Conservation (phyloP, 2,329 filamentous ascomycete genomes). For the Cercospora beticola region DNA sequence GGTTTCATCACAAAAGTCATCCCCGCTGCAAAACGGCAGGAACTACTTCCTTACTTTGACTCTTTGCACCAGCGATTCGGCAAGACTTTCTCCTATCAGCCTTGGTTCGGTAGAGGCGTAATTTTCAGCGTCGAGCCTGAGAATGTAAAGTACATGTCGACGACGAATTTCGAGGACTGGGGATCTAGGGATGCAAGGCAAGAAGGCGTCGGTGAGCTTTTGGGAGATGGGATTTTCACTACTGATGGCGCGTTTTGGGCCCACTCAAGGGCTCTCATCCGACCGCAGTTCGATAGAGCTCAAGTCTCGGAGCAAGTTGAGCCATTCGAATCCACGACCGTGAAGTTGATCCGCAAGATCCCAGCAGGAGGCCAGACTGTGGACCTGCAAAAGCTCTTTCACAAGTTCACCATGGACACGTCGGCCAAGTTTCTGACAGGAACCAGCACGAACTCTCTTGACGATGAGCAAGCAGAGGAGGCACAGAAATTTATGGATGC, state of each 20-base stretch:
- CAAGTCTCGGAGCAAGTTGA: slow-evolving; percentile 51
- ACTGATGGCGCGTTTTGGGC: slow-evolving; percentile 40
- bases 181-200: neutral
- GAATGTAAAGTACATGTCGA: slow-evolving; percentile 14
- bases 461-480: slow-evolving; percentile 15
- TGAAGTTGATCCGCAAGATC: slow-evolving; percentile 56
- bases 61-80: slow-evolving; percentile 4
- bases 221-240: slow-evolving; percentile 42
- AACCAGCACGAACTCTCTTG: slow-evolving; percentile 36
- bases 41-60: slow-evolving; percentile 9
- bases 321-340: slow-evolving; percentile 60
- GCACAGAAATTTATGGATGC: slow-evolving; percentile 16
- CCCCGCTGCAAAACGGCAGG: slow-evolving; percentile 6
- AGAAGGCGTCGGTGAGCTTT: slow-evolving; percentile 4
- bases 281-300: slow-evolving; percentile 52
- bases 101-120: neutral
- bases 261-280: slow-evolving; percentile 41
- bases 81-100: neutral
- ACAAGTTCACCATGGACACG: slow-evolving; percentile 63
- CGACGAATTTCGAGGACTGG: slow-evolving; percentile 12
- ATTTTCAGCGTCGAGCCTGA: slow-evolving; percentile 13
- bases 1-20: slow-evolving; percentile 4
- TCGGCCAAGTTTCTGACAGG: slow-evolving; percentile 68
- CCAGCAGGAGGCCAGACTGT: slow-evolving; percentile 55
- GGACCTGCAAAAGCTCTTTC: slow-evolving; percentile 63